A percentile compares a stretch with the other conserved stretches of the same genome.
Conservation (phyloP, 139 green algal species). For the Haematococcus lacustris region DNA sequence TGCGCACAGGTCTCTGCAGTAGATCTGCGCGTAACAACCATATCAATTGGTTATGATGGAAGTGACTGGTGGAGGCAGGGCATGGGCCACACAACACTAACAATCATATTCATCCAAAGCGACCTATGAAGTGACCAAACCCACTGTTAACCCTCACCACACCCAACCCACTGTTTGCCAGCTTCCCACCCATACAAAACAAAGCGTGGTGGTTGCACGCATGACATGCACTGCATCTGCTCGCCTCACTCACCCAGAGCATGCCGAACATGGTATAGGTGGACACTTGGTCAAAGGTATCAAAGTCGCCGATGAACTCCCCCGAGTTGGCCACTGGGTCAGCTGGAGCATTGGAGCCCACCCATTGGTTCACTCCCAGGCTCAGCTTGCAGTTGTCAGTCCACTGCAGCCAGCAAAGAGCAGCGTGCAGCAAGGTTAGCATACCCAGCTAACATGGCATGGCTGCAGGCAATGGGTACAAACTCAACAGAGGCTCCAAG, state of each 20-base stretch:
- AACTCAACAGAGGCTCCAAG: no score
- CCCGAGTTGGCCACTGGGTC: no score
- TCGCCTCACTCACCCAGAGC: constrained; percentile 24
- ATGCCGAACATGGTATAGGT: constrained; percentile 20
- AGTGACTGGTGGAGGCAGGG: background rate
- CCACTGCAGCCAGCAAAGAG: background rate
- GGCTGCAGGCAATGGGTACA: background rate
- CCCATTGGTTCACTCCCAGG: no score
- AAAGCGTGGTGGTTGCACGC: background rate
- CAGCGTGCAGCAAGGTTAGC: background rate
- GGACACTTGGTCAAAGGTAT: no score
- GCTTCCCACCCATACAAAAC: background rate
- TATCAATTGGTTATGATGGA: background rate
- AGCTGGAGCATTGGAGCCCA: no score
- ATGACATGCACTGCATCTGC: background rate
- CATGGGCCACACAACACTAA: background rate
- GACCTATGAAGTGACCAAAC: background rate
- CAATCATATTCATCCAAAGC: background rate
- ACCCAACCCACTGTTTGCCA: no score
- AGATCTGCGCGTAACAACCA: background rate
- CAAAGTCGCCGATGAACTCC: no score
- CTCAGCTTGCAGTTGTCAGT: constrained; percentile 12
- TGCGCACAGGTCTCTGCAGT: constrained; percentile 12
- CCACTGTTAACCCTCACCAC: no score
- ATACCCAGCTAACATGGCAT: background rate